Evolutionary conservation across 768 basidiomycete genomes (phyloP).

Genomic region (Pulveroboletus sp.): DNA sequence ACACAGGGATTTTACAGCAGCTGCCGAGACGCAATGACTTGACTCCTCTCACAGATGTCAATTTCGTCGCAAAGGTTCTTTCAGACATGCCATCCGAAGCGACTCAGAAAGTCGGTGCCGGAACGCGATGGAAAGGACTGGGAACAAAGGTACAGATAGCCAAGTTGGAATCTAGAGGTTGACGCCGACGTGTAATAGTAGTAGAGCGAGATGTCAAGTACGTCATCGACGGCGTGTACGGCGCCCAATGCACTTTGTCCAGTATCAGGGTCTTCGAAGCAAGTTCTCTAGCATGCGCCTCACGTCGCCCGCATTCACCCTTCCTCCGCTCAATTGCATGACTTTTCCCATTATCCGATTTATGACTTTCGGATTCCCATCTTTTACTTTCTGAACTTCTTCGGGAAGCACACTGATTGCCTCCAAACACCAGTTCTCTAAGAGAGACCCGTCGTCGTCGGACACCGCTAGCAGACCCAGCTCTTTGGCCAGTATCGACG

Average conservation of each 20-base stretch:
- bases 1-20: constrained; percentile 36
- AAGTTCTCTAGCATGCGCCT: constrained; percentile 47
- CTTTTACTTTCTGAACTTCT: constrained; percentile 59
- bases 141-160: constrained; percentile 59
- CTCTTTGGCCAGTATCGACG: constrained; percentile 43
- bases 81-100: constrained; percentile 54
- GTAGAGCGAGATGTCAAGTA: constrained; percentile 1
- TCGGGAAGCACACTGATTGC: constrained; percentile 62
- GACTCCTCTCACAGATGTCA: constrained; percentile 82
- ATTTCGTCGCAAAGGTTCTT: constrained; percentile 72
- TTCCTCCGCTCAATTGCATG: constrained; percentile 75
- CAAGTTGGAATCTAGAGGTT: constrained; percentile 9
- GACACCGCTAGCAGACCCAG: constrained; percentile 44
- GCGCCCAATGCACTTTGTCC: no score
- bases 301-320: constrained; percentile 65
- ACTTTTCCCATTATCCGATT: constrained; percentile 43
- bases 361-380: constrained; percentile 77
- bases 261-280: constrained; percentile 22
- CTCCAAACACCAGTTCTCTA: constrained; percentile 54
- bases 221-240: not conserved
- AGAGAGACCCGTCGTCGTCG: constrained; percentile 31
- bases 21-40: constrained; percentile 75
- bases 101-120: constrained; percentile 58
- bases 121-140: constrained; percentile 83
- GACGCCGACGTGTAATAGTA: not conserved